Conservation (phyloP, 805 yeast species). For the Candida rishiriensis region DNA sequence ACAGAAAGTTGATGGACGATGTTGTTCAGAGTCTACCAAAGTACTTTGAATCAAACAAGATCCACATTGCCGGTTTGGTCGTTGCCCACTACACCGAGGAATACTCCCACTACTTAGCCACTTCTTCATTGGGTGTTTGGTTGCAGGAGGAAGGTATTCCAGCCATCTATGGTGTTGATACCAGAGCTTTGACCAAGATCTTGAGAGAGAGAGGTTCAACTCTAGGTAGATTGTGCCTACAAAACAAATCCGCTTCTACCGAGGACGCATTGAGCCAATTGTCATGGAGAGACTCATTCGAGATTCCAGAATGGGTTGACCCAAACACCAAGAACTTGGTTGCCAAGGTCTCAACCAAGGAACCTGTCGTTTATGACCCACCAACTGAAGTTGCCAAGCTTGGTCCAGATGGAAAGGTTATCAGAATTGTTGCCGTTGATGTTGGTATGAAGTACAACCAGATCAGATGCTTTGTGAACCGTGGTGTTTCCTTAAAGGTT, state of each 20-base stretch:
- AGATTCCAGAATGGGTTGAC: constrained; percentile 84
- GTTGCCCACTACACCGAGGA: constrained; percentile 97
- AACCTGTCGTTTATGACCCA: constrained; percentile 77
- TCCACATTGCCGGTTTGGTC: constrained; percentile 95
- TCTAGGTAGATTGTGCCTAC: constrained; percentile 79
- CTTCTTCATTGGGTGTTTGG: constrained; percentile 91
- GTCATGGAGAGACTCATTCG: constrained; percentile 61
- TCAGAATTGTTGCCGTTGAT: constrained; percentile 87
- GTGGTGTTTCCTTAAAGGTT: constrained; percentile 94
- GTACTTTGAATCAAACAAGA: constrained; percentile 87
- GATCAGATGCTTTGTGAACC: constrained; percentile 90
- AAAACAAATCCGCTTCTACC: constrained; percentile 34
- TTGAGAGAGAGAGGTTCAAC: constrained; percentile 92
- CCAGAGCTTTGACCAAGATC: constrained; percentile 89
- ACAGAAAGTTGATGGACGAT: constrained; percentile 71
- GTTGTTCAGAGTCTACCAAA: constrained; percentile 73
- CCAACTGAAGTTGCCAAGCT: constrained; percentile 44
- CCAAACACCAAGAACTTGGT: constrained; percentile 92
- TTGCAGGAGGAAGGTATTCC: constrained; percentile 87
- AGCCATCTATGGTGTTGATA: constrained; percentile 96
- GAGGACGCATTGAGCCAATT: constrained; percentile 29
- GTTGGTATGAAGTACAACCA: constrained; percentile 98
- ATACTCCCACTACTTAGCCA: constrained; percentile 90
- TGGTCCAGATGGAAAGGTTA: constrained; percentile 68
- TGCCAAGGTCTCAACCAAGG: constrained; percentile 77